Percentiles rank a stretch among this genome's conserved stretches.
phyloP scores from a whole-genome alignment of 495 filamentous ascomycete genomes.

The Hypoxylon subgilvum region DNA sequence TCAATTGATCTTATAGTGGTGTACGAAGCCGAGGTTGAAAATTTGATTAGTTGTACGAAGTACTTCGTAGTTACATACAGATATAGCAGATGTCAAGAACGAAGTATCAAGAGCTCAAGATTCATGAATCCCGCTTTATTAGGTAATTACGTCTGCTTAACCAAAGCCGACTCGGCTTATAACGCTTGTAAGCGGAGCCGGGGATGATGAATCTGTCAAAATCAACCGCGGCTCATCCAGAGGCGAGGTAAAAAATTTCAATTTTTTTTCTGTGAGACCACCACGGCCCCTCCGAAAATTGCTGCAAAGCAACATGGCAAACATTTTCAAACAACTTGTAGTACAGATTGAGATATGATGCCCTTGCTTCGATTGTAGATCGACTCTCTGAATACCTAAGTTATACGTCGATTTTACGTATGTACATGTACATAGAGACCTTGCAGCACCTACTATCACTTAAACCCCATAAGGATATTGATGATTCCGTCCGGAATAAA shows the following conservation, averaged over 20 bases:
- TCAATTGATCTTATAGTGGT: no score
- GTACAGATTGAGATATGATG: neutral
- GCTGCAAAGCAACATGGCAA: neutral
- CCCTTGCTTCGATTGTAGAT: neutral
- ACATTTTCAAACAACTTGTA: neutral
- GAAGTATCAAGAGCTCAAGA: slow-evolving; percentile 15
- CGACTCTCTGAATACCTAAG: neutral
- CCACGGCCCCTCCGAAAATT: no score
- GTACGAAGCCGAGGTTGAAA: slow-evolving; percentile 32
- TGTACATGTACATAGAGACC: no score
- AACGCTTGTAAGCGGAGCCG: slow-evolving; percentile 15
- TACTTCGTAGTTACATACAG: no score
- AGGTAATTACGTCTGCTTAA: neutral
- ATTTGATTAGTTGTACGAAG: no score
- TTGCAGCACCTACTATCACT: no score
- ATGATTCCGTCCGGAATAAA: no score
- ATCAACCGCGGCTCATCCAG: slow-evolving; percentile 15
- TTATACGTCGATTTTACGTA: slow-evolving; percentile 17
- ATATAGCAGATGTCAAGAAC: slow-evolving; percentile 2
- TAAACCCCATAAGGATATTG: no score
- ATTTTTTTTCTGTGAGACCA: no score
- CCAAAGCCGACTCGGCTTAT: slow-evolving; percentile 8
- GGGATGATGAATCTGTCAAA: neutral
- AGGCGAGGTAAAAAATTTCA: neutral
- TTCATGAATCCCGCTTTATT: slow-evolving; percentile 4